phyloP scores from a whole-genome alignment of 2,329 filamentous ascomycete species.

The Teratosphaeriaceae sp. region DNA sequence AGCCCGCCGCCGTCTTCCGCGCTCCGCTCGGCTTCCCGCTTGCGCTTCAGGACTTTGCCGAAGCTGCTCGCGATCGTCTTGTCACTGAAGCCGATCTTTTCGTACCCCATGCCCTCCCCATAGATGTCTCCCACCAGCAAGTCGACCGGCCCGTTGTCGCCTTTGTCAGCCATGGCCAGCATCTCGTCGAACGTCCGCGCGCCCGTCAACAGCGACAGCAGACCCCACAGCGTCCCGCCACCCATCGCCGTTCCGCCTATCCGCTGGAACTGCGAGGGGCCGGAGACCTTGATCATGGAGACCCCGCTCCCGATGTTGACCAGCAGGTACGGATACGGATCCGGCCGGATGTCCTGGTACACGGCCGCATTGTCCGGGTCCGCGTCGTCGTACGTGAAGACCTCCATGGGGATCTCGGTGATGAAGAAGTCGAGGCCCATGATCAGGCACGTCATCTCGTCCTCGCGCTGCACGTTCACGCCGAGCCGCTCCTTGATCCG shows the following conservation, averaged over 20 bases:
- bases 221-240: slow-evolving; percentile 94
- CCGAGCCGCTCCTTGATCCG: slow-evolving; percentile 75
- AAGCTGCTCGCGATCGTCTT: slow-evolving; percentile 95
- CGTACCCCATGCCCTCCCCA: slow-evolving; percentile 91
- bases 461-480: slow-evolving; percentile 83
- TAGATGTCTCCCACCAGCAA: slow-evolving; percentile 98
- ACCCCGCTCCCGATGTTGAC: slow-evolving; percentile 98
- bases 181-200: slow-evolving; percentile 96
- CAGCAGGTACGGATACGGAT: slow-evolving; percentile 92
- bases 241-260: slow-evolving; percentile 93
- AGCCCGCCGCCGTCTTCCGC: slow-evolving; percentile 65
- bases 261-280: slow-evolving; percentile 76
- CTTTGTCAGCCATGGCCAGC: slow-evolving; percentile 81
- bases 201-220: slow-evolving; percentile 87
- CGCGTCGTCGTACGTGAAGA: slow-evolving; percentile 90
- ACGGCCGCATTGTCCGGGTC: slow-evolving; percentile 66
- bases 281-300: slow-evolving; percentile 93
- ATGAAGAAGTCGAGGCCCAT: slow-evolving; percentile 96
- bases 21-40: slow-evolving; percentile 70
- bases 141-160: slow-evolving; percentile 89
- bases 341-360: slow-evolving; percentile 68
- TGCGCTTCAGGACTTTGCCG: slow-evolving; percentile 93
- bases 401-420: slow-evolving; percentile 91
- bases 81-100: slow-evolving; percentile 92
- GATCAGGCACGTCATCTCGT: slow-evolving; percentile 98